Evolutionary conservation across 2,329 filamentous ascomycete species (phyloP), one percentile per base, ranked within the genome.

Genomic region (Dendrostoma leiphaemia): DNA sequence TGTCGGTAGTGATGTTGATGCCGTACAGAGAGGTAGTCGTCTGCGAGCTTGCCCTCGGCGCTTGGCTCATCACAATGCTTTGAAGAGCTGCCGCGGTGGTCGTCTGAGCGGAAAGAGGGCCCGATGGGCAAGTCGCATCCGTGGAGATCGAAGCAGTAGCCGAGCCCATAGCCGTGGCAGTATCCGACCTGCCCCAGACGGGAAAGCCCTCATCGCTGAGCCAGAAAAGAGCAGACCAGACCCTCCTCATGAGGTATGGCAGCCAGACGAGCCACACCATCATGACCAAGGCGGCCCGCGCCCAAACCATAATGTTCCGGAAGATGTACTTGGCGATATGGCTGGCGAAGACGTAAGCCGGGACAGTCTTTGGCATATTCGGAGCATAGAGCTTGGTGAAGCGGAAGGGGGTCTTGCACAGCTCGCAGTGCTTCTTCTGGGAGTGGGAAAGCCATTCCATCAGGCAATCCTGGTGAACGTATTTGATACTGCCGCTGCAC

Each of bases 361-460:
- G 94, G 13, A 99, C 80, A 12, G 83, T 84, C 59, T 84, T 82
- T 1, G 94, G 95, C 94, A 99, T 99, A 66, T 92, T 83, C 4
- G 91, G 91, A 58, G 92, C 86, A 75, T 99, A 99, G 35, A 99
- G 83, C 73, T 99, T 99, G 50, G 94, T 99, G 76, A 99, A 99
- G 57, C 91, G 89, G 68, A 97, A 99, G 0, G 92, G 87, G 2
- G 94, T 99, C 76, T 99, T 99, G 84, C 94, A 99, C 32, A 99
- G 85, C 76, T 99, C 94, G 79, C 95, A 99, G 77, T 99, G 90
- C 72, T 97, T 97, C 82, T 99, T 99, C 70, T 99, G 92, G 2
- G 94, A 97, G 71, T 99, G 95, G 47, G 91, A 93, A 21, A 99
- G 80, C 94, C 94, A 99, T 73, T 97, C 92, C 88, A 99, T 96